Conservation (phyloP, 1,139 yeast species). For the Nakaseomyces glabratus region DNA sequence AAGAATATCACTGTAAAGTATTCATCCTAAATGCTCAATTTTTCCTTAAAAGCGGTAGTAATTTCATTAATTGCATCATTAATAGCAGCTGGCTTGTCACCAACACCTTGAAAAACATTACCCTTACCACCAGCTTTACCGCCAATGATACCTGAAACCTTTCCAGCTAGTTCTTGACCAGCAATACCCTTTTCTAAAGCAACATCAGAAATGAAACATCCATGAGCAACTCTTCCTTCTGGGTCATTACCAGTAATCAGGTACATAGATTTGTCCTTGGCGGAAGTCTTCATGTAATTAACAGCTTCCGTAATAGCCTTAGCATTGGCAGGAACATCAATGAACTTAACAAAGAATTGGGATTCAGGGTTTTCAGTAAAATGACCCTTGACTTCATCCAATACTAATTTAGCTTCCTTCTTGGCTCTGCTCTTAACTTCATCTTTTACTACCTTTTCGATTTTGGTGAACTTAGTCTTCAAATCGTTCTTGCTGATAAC, state of each 20-base stretch:
- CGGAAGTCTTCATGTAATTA: conserved; percentile 70
- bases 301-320: conserved; percentile 93
- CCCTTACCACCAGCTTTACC: conserved; percentile 99
- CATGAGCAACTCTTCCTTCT: conserved; percentile 82
- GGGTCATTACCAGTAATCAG: conserved; percentile 62
- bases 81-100: conserved; percentile 66
- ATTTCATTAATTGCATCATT: conserved; percentile 66
- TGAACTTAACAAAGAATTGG: conserved; percentile 53
- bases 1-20: no score
- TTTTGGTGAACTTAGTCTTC: conserved; percentile 61
- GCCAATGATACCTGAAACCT: conserved; percentile 69
- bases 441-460: conserved; percentile 83
- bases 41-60: conserved; percentile 48
- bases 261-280: conserved; percentile 69
- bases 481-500: conserved; percentile 71
- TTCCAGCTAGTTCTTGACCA: conserved; percentile 66
- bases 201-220: conserved; percentile 73
- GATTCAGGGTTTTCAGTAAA: conserved; percentile 45
- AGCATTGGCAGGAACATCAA: conserved; percentile 71
- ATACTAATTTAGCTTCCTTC: conserved; percentile 72
- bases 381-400: conserved; percentile 69
- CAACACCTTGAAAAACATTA: conserved; percentile 93
- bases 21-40: conserved; percentile 33
- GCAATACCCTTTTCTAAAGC: conserved; percentile 64
- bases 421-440: conserved; percentile 80